Evolutionary conservation across 2,329 filamentous ascomycete species (phyloP), one percentile per base, ranked within the genome.

Genomic region (Fusarium sp.): DNA sequence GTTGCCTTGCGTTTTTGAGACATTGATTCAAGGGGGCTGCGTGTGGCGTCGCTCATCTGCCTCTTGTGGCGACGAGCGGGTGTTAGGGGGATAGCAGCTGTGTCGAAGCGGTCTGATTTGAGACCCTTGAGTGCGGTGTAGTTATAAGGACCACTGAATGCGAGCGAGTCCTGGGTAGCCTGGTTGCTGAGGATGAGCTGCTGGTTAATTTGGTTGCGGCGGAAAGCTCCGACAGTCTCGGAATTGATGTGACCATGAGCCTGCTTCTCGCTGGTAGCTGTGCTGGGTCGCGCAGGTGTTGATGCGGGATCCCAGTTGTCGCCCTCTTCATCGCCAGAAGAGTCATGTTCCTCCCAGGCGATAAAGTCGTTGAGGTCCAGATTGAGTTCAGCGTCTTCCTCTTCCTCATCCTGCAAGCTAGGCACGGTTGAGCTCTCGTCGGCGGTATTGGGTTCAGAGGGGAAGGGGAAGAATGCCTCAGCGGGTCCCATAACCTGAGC

Each of bases 161-260:
- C 86, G 31, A 93, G 84, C 42, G 90, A 90, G 75, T 92, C 87
- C 63, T 88, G 83, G 41, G 88, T 90, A 27, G 87, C 88, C 75
- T 89, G 87, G 77, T 87, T 88, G 81, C 87, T 89, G 70, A 87
- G 80, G 65, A 90, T 88, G 66, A 90, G 83, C 74, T 89, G 86
- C 77, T 89, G 86, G 78, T 89, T 88, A 84, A 85, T 90, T 79
- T 89, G 90, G 80, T 89, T 91, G 71, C 85, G 89, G 62, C 93
- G 93, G 85, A 96, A 97, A 2, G 93, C 92, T 41, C 92, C 92
- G 39, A 96, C 93, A 18, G 92, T 89, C 62, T 91, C 88, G 13
- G 86, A 82, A 65, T 89, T 89, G 72, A 90, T 88, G 76, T 92
- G 90, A 42, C 94, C 89, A 15, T 81, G 79, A 13, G 84, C 78